Base-by-base conservation (phyloP, 305 asterid genomes). In the Withania somnifera region DNA sequence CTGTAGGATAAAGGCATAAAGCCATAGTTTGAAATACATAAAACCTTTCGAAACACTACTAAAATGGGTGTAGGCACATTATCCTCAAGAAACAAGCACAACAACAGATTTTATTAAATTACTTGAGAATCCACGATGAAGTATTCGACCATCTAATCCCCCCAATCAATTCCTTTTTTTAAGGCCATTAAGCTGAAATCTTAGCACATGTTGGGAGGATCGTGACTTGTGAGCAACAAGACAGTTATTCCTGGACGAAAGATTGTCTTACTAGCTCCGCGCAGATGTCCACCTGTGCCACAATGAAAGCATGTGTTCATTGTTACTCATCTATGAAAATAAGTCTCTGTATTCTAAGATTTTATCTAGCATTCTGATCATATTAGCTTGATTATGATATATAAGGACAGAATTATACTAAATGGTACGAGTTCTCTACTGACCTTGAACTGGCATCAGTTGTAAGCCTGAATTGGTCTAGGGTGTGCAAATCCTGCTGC, bases 391-490 rank as follows among this genome's bases (percentile, higher is more conserved):
- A n/a, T n/a, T n/a, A n/a, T n/a, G n/a, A n/a, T n/a, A n/a, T n/a
- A n/a, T n/a, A n/a, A n/a, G n/a, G n/a, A n/a, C n/a, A n/a, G n/a
- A n/a, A n/a, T n/a, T n/a, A n/a, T n/a, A n/a, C n/a, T n/a, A n/a
- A n/a, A n/a, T n/a, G n/a, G n/a, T n/a, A n/a, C n/a, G n/a, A n/a
- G n/a, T n/a, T n/a, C n/a, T n/a, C n/a, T n/a, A n/a, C n/a, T n/a
- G n/a, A n/a, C n/a, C n/a, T n/a, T n/a, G n/a, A n/a, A n/a, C n/a
- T n/a, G n/a, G 61, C 28, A 66, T 91, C 89, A 90, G 81, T 80
- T 87, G 90, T 97, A n/a, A n/a, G 90, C 93, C 85, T 90, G 94
- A 68, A 91, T 85, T 77, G 89, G 84, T 78, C 88, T 87, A 76
- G 82, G 57, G 13, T 78, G 87, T 50, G 73, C 84, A 14, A 90